Evolutionary conservation across 2,329 filamentous ascomycete species (phyloP), one percentile per base, ranked within the genome.

Genomic region (Trichoderma polysporum): DNA sequence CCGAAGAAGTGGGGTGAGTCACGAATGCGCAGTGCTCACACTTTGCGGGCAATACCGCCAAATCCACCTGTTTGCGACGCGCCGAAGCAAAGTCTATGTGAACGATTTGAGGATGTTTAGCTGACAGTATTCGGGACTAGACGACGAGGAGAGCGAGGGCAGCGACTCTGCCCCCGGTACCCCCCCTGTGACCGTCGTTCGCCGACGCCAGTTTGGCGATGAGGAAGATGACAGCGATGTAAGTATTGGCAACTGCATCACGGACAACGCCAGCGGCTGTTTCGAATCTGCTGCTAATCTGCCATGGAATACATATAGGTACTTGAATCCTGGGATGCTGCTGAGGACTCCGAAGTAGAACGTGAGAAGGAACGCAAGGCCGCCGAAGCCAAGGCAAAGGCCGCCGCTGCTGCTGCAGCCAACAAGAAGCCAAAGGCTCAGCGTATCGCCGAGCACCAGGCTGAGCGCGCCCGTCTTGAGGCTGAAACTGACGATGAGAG

Each of bases 261-360:
- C 31, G 19, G 35, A 41, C 47, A 37, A 9, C 35, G 25, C 35
- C 52, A 4, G 39, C 19, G n/a, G 10, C 29, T 22, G 17, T 4
- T 41, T 47, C 41, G 17, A 45, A 15, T 13, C 50, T 8, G 53
- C 29, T 3, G 13, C 57, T 58, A 39, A 54, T 31, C 17, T 33
- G 10, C 15, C 27, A n/a, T 54, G 22, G 50, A 41, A 53, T 22
- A 25, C 27, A n/a, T 65, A 65, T 71, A 97, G 90, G 92, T 98
- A 66, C 87, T 97, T 76, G 95, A 99, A 68, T 94, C 92, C 37
- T 99, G 95, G 95, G 94, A 98, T 75, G 94, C 92, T 67, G 94
- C 92, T 73, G 95, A 98, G 76, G 95, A 99, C 82, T 97, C 93
- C 69, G 95, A 99, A 75, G 94, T 90, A 74, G 95, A 99, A 84